Evolutionary conservation across 2,329 filamentous ascomycete genomes (phyloP), one percentile per base, ranked within the genome.

Genomic region (Penicillium sp.): DNA sequence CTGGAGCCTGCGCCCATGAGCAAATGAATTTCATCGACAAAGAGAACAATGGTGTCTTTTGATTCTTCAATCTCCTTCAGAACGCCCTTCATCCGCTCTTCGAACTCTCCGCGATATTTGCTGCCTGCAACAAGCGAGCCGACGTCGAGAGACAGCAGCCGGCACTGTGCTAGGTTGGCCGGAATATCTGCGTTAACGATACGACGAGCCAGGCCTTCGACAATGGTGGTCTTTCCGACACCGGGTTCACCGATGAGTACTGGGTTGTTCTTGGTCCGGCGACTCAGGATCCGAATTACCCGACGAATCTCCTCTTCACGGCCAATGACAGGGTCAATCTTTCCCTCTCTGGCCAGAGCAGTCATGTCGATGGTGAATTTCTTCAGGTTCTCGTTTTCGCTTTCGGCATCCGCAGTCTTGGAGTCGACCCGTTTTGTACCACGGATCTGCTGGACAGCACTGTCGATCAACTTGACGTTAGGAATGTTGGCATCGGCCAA

Each of bases 341-440:
- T 97, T 67, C 94, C 94, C 74, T 97, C 93, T 67, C 90, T 80
- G 53, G 93, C 93, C 83, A 96, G 84, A 43, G 87, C 79, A 10
- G 93, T 98, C 89, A 98, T 95, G 71, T 98, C 93, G 63, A 97
- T 93, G 49, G 93, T 97, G 72, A 96, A 98, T 65, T 97, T 98
- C 75, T 90, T 88, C 53, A 98, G 76, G 66, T 95, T 96, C 72
- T 98, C 93, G 63, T 90, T 87, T 63, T 96, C 91, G 63, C 86
- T 78, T 70, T 97, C 93, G 0, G 73, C 83, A 71, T 98, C 93
- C 48, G 93, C 93, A 3, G 88, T 95, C 75, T 95, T 95, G 53
- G 88, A 95, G 71, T 98, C 93, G 37, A 98, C 90, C 56, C 91
- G 80, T 73, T 84, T 88, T 37, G 89, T 97, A 53, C 93, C 93